Percentiles rank a stretch among this genome's conserved stretches.
Conservation (phyloP, 129 eudicot species). For the Dittrichia graveolens region DNA sequence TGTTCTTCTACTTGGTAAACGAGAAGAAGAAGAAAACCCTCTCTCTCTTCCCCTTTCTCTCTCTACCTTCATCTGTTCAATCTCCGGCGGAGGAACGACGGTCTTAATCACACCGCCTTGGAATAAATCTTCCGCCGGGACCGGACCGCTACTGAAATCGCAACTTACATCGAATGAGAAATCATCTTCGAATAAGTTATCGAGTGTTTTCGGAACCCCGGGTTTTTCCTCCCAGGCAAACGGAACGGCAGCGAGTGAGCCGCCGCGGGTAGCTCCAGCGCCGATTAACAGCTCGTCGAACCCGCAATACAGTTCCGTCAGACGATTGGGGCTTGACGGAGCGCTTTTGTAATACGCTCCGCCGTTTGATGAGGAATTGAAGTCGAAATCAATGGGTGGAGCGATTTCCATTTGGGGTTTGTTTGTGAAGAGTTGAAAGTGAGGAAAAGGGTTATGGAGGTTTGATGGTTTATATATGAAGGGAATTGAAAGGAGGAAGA, state of each 20-base stretch:
- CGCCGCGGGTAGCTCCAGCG: background rate
- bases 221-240: constrained; percentile 59
- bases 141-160: constrained; percentile 30
- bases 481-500: constrained; percentile 18
- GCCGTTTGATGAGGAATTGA: constrained; percentile 40
- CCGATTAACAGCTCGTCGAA: constrained; percentile 39
- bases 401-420: constrained; percentile 16
- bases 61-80: constrained; percentile 19
- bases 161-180: constrained; percentile 58
- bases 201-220: constrained; percentile 31
- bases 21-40: constrained; percentile 30
- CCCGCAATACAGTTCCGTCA: constrained; percentile 33
- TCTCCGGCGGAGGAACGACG: background rate
- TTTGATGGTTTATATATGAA: constrained; percentile 14
- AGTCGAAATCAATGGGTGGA: constrained; percentile 45
- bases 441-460: background rate
- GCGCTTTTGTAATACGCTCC: constrained; percentile 57
- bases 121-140: constrained; percentile 61
- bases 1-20: constrained; percentile 51
- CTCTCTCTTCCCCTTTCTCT: constrained; percentile 68
- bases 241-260: constrained; percentile 28
- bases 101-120: constrained; percentile 61
- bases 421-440: constrained; percentile 8
- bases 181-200: constrained; percentile 36
- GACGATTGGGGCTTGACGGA: constrained; percentile 56